Evolutionary conservation across 805 yeast genomes (phyloP).

Genomic region (Candida stauntonica): DNA sequence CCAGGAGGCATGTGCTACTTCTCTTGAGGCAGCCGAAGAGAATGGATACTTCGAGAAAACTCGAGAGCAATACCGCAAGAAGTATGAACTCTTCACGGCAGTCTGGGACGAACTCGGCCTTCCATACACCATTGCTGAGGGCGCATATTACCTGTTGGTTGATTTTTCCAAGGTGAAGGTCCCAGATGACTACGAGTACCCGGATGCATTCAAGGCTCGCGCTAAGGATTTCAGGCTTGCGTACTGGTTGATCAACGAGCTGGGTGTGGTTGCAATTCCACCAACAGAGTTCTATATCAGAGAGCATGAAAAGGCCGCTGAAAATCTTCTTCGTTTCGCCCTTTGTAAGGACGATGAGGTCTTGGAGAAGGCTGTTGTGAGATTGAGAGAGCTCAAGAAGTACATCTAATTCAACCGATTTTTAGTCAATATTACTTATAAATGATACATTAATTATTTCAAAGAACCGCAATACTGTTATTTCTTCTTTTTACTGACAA

Average conservation of each 20-base stretch:
- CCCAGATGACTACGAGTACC: slow-evolving; percentile 69
- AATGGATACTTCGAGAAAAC: slow-evolving; percentile 68
- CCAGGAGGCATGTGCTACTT: slow-evolving; percentile 87
- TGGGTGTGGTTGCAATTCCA: slow-evolving; percentile 95
- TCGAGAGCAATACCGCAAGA: slow-evolving; percentile 60
- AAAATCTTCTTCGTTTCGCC: slow-evolving; percentile 86
- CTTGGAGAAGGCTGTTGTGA: slow-evolving; percentile 74
- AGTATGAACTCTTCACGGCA: slow-evolving; percentile 66
- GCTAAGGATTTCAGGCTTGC: slow-evolving; percentile 87
- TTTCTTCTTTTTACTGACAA: slow-evolving; percentile 19
- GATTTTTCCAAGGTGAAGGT: slow-evolving; percentile 79
- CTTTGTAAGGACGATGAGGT: slow-evolving; percentile 89
- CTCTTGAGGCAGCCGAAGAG: slow-evolving; percentile 57
- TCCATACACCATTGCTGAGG: slow-evolving; percentile 89
- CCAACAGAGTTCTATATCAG: slow-evolving; percentile 90
- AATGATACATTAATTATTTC: too few relatives aligned
- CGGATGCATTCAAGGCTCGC: slow-evolving; percentile 59
- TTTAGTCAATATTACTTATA: too few relatives aligned
- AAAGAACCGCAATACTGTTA: too few relatives aligned
- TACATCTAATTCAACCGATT: too few relatives aligned
- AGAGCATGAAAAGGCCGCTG: slow-evolving; percentile 69
- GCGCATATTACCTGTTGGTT: slow-evolving; percentile 89
- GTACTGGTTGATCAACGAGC: slow-evolving; percentile 86
- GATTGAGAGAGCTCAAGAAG: slow-evolving; percentile 65
- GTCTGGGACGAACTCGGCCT: slow-evolving; percentile 83